Evolutionary conservation across 73 alveolate species (phyloP), one percentile per base, ranked within the genome.

Genomic region (Durusdinium trenchii): DNA sequence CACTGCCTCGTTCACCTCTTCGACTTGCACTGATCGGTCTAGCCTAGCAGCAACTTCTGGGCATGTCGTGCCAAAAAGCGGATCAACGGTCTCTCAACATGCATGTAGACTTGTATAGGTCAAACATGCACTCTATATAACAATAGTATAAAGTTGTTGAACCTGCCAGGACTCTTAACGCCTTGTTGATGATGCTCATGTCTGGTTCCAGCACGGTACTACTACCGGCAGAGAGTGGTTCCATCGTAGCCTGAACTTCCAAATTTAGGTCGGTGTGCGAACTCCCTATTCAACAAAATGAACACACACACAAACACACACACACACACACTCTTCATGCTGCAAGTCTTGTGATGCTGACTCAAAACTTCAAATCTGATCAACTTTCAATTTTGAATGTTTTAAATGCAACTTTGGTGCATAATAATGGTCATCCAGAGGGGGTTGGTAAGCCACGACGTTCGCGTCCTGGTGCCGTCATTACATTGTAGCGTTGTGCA

Each of bases 121-220:
- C 12, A 57, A 57, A 57, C 23, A 57, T 57, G 69, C 23, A 57
- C 32, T 16, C 69, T 57, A 57, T 23, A 57, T 23, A 57, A 16
- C 32, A 57, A 57, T 57, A 16, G 23, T 57, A 57, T 23, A 57
- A 57, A 57, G 32, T 16, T 35, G 46, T 69, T 26, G 43, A 9
- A 69, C 12, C 10, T 35, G 7, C 10, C 10, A 26, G 43, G 82
- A 69, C 7, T 16, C 82, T 69, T 16, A 9, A 54, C 51, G 60
- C 98, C 98, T 91, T 67, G 98, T 91, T 76, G 47, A 91, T 76
- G 45, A 91, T 35, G n/a, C 78, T 43, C 76, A 91, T 28, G 38
- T 91, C 98, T 43, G 98, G 98, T 89, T 91, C 98, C 89, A 91
- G 75, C 32, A 91, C 89, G 1, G 98, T 91, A 45, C 98, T 91